Percentiles rank a stretch among this genome's conserved stretches.
Conservation (phyloP, 2,329 filamentous ascomycete genomes). For the Penicillium freii region DNA sequence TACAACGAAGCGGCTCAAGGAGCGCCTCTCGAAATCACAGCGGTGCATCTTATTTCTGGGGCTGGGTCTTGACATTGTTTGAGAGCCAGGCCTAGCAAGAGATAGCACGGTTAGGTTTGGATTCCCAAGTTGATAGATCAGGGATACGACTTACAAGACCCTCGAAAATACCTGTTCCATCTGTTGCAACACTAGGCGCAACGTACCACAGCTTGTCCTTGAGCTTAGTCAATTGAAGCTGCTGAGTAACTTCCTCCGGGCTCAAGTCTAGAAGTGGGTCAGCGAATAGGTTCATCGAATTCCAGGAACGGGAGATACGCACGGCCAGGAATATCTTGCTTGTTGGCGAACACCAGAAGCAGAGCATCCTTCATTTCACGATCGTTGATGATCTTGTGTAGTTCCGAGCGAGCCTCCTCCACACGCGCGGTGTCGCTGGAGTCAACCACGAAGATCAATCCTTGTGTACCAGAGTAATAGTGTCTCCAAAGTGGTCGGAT, state of each 20-base stretch:
- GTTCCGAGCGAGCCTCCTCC: slow-evolving; percentile 86
- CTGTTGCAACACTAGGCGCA: slow-evolving; percentile 77
- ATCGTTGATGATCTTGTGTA: slow-evolving; percentile 97
- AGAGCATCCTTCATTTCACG: slow-evolving; percentile 96
- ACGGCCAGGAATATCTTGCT: slow-evolving; percentile 90
- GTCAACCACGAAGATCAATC: slow-evolving; percentile 97
- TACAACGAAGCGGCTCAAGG: slow-evolving; percentile 31
- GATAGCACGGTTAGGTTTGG: slow-evolving; percentile 6
- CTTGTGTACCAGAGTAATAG: slow-evolving; percentile 95
- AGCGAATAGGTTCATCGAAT: slow-evolving; percentile 13
- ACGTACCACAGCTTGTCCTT: slow-evolving; percentile 86
- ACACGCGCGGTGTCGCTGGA: slow-evolving; percentile 88
- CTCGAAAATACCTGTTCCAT: slow-evolving; percentile 76
- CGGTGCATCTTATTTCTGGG: slow-evolving; percentile 37
- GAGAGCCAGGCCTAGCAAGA: slow-evolving; percentile 66
- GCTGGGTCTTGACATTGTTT: slow-evolving; percentile 70
- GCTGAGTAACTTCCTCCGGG: slow-evolving; percentile 74
- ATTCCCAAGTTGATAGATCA: not conserved
- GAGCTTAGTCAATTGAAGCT: slow-evolving; percentile 70
- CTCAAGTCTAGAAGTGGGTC: slow-evolving; percentile 61
- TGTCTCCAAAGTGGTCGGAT: slow-evolving; percentile 96
- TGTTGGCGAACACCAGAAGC: slow-evolving; percentile 95
- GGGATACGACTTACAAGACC: slow-evolving; percentile 58
- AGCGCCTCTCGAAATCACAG: slow-evolving; percentile 22
- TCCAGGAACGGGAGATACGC: slow-evolving; percentile 30